These are phyloP conservation scores for Cystobasidium pallidum DNA, from an alignment of 1,284 basidiomycete species.

Conservation along the genomic window DNA sequence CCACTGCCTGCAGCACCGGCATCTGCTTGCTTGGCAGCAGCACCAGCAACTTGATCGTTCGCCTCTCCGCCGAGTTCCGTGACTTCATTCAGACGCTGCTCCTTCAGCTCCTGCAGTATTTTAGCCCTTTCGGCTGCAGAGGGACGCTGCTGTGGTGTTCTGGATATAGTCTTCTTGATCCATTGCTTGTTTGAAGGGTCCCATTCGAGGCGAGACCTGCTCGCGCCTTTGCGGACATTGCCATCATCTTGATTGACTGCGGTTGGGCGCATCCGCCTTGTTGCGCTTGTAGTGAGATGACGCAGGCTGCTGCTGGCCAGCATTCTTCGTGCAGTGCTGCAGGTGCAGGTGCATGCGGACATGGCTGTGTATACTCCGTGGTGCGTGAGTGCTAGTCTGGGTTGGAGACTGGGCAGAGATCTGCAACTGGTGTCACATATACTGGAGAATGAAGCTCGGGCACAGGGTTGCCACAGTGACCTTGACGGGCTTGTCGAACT, in stretches of 20 bases:
- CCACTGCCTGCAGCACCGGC: background rate
- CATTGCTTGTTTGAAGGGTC: constrained; percentile 17
- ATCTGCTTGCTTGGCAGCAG: background rate
- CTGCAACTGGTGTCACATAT: no score
- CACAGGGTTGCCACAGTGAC: no score
- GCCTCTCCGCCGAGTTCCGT: background rate
- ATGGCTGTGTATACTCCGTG: no score
- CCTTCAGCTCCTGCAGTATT: constrained; percentile 4
- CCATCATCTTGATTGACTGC: background rate
- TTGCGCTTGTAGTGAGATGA: background rate
- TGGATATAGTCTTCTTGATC: constrained; percentile 3
- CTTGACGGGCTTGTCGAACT: no score
- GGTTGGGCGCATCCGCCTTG: background rate
- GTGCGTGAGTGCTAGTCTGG: no score
- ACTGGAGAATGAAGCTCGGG: no score
- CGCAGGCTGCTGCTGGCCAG: background rate
- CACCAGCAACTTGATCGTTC: background rate
- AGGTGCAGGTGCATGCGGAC: constrained; percentile 9
- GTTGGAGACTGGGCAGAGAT: no score
- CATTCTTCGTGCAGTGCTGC: background rate
- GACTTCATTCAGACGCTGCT: constrained; percentile 25
- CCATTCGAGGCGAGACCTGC: constrained; percentile 12
- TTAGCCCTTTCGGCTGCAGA: background rate
- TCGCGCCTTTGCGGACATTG: background rate
- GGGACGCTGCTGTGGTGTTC: background rate